Base-by-base conservation (phyloP, 345 rosid genomes). In the Eucalyptus shirleyi region DNA sequence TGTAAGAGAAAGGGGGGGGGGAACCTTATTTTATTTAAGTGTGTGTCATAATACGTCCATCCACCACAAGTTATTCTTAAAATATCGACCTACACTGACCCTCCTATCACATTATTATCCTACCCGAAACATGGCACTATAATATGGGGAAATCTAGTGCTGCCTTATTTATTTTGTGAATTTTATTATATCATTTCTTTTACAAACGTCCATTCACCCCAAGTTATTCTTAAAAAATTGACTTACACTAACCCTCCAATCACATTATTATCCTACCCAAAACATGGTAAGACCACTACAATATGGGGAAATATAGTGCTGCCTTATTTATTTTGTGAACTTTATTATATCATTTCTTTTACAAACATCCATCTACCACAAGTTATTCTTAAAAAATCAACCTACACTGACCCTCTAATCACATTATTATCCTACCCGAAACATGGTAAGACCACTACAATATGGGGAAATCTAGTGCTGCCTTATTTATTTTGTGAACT, bases 1-100 rank as follows among this genome's bases (percentile, higher is more conserved):
- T n/a, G 21, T n/a, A 65, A 65, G 11, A n/a, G 40, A 11, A n/a
- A 1, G 14, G 12, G 14, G 40, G 11, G 7, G 37, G 37, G 26
- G 77, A 4, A 65, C 21, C 37, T n/a, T 16, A 8, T 3, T 12
- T 0, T 72, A 37, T 37, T 21, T 21, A 37, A 11, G 26, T 10
- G 82, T 37, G 5, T 6, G 2, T 5, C 5, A 3, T 3, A 10
- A 37, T 2, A 37, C 2, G 1, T 1, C 14, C 9, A 37, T 21
- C 1, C 28, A 72, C 23, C 45, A 13, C 24, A 34, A 2, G 24
- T 69, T 69, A 34, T 69, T 69, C 44, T 69, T 69, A 18, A 69
- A 69, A 34, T 34, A 69, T 69, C 6, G 26, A 5, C 13, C 12
- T 34, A 5, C 12, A 5, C 4, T 9, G 24, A 32, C 81, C 4